phyloP scores from a whole-genome alignment of 164 flowering plant genomes.

The Umbilicus rupestris region DNA sequence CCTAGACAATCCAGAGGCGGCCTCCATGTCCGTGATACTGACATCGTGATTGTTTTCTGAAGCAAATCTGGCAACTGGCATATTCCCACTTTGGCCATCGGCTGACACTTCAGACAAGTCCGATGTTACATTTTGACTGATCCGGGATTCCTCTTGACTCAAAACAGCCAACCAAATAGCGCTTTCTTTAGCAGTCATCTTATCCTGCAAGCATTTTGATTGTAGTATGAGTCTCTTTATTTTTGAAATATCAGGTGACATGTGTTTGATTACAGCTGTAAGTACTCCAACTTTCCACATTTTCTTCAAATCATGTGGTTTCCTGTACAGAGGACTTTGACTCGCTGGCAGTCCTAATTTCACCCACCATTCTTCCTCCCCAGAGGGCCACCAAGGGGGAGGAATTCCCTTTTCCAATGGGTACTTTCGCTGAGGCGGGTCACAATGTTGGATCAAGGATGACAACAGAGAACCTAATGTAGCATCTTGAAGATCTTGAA shows the following conservation, averaged over 20 bases:
- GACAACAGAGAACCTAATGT: slow-evolving; percentile 4
- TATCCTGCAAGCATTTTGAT: slow-evolving; percentile 5
- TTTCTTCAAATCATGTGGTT: slow-evolving; percentile 6
- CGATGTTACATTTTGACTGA: neutral
- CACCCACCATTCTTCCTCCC: slow-evolving; percentile 6
- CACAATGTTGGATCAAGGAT: slow-evolving; percentile 7
- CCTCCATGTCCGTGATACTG: neutral
- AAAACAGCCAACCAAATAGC: slow-evolving; percentile 3
- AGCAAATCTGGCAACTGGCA: neutral
- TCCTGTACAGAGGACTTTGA: slow-evolving; percentile 4
- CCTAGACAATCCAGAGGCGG: neutral
- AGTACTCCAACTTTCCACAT: slow-evolving; percentile 1
- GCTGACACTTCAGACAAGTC: neutral
- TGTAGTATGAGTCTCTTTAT: slow-evolving; percentile 6
- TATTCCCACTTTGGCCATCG: slow-evolving; percentile 1
- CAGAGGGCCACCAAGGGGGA: slow-evolving; percentile 5
- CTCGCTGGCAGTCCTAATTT: slow-evolving; percentile 2
- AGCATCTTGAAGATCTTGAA: slow-evolving; percentile 8
- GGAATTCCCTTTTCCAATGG: slow-evolving; percentile 4
- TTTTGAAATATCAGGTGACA: slow-evolving; percentile 6
- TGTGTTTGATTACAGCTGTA: slow-evolving; percentile 4
- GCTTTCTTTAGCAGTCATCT: slow-evolving; percentile 6
- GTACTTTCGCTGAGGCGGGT: slow-evolving; percentile 5
- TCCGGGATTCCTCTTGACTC: neutral
- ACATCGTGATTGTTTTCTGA: neutral